Percentiles rank a stretch among this genome's conserved stretches.
Conservation (phyloP, 2,329 filamentous ascomycete genomes). For the Dothistroma pini region DNA sequence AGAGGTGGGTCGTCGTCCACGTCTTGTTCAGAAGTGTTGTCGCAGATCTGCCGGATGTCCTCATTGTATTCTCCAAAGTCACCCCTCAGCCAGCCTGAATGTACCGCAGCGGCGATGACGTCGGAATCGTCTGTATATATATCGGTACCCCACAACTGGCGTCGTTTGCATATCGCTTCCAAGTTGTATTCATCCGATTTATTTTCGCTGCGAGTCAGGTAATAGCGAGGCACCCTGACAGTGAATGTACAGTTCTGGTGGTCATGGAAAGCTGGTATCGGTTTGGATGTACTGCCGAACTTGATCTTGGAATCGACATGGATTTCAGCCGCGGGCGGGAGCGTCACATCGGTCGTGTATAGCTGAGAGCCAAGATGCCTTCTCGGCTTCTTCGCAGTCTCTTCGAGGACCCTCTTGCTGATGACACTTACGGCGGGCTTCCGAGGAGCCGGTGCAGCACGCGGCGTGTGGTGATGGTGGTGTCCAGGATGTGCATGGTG, state of each 20-base stretch:
- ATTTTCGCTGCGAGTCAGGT: conserved; percentile 48
- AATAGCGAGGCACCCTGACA: conserved; percentile 77
- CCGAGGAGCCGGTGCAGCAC: conserved; percentile 42
- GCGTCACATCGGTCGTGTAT: conserved; percentile 65
- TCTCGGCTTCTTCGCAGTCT: conserved; percentile 66
- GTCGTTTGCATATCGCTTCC: conserved; percentile 76
- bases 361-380: conserved; percentile 80
- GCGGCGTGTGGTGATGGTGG: conserved; percentile 37
- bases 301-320: conserved; percentile 52
- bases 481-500: conserved; percentile 31
- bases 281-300: conserved; percentile 60
- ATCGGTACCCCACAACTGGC: conserved; percentile 87
- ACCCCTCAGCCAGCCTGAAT: conserved; percentile 86
- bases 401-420: conserved; percentile 67
- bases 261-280: conserved; percentile 70
- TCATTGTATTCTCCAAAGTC: conserved; percentile 65
- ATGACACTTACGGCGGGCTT: conserved; percentile 65
- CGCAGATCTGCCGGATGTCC: conserved; percentile 31
- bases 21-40: conserved; percentile 33
- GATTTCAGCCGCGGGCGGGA: conserved; percentile 36
- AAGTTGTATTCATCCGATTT: conserved; percentile 50
- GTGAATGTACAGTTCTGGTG: conserved; percentile 90
- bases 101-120: conserved; percentile 85
- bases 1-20: conserved; percentile 32
- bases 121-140: conserved; percentile 97